These are phyloP conservation scores for Suillus clintonianus DNA, from an alignment of 768 basidiomycete species.

Conservation along the genomic window DNA sequence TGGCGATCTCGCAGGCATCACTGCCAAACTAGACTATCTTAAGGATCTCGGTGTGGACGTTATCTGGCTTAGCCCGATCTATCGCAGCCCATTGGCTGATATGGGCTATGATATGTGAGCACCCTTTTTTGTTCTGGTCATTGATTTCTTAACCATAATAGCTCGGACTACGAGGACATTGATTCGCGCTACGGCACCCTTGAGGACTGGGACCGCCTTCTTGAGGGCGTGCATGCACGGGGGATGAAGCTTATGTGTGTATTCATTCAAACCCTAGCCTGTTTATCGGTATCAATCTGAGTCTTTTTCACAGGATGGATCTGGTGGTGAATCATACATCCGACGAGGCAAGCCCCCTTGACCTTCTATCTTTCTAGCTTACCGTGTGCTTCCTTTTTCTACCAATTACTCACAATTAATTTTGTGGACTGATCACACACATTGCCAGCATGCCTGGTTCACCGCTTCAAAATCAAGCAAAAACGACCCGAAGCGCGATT, in stretches of 20 bases:
- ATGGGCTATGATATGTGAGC: constrained; percentile 76
- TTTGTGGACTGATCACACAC: constrained; percentile 5
- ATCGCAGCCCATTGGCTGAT: constrained; percentile 65
- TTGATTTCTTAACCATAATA: constrained; percentile 22
- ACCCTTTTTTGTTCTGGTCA: background rate
- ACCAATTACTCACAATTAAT: background rate
- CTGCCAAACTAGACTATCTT: constrained; percentile 65
- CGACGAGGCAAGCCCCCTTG: constrained; percentile 47
- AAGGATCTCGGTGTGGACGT: constrained; percentile 67
- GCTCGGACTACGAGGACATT: constrained; percentile 66
- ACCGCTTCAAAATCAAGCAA: constrained; percentile 52
- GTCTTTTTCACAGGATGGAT: constrained; percentile 56
- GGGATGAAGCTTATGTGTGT: constrained; percentile 73
- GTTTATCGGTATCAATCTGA: constrained; percentile 11
- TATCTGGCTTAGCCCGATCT: constrained; percentile 74
- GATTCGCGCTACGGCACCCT: constrained; percentile 68
- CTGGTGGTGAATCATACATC: constrained; percentile 78
- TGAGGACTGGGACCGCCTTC: constrained; percentile 56
- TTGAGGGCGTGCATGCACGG: constrained; percentile 54
- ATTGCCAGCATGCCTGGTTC: constrained; percentile 70
- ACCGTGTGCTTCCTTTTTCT: constrained; percentile 3
- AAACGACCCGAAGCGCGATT: constrained; percentile 63
- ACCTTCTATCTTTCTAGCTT: background rate
- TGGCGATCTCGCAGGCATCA: constrained; percentile 71
- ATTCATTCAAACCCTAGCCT: background rate